A percentile compares a stretch with the other conserved stretches of the same genome.
Conservation (phyloP, 331 rosid species). For the Rosa hybrid region DNA sequence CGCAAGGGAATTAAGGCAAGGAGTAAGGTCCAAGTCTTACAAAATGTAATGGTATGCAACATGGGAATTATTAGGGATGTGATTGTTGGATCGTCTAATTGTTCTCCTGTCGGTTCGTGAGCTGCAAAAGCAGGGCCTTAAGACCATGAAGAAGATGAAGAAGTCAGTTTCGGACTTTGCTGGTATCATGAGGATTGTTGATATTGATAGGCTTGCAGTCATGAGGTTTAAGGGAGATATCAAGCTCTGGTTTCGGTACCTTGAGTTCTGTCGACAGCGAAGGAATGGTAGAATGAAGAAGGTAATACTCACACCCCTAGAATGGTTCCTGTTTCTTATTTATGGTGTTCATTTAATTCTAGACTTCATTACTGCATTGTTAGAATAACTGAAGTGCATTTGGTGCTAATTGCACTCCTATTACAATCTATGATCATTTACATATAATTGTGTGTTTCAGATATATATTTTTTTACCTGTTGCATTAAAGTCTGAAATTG, state of each 20-base stretch:
- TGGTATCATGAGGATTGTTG: conserved; percentile 52
- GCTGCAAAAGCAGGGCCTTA: conserved; percentile 43
- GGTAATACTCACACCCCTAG: conserved; percentile 37
- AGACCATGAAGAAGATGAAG: conserved; percentile 41
- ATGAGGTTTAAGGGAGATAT: conserved; percentile 78
- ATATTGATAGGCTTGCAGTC: conserved; percentile 65
- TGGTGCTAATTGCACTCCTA: neutral
- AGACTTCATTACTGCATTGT: neutral
- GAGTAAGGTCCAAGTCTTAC: neutral
- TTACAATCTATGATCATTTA: neutral
- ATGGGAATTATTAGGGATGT: too few relatives aligned
- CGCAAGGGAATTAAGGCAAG: neutral
- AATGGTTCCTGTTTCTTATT: neutral
- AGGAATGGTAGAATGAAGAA: conserved; percentile 82
- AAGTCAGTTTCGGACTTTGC: conserved; percentile 67
- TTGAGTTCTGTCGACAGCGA: conserved; percentile 68
- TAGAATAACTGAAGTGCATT: neutral
- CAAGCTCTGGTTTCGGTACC: conserved; percentile 79
- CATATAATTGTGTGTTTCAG: neutral
- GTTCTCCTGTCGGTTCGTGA: conserved; percentile 22
- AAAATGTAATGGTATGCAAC: neutral
- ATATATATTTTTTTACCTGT: neutral
- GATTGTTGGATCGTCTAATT: neutral
- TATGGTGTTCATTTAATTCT: neutral
- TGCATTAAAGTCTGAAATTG: neutral